Evolutionary conservation across 306 rosid genomes (phyloP).

Genomic region (Prinsepia uniflora): DNA sequence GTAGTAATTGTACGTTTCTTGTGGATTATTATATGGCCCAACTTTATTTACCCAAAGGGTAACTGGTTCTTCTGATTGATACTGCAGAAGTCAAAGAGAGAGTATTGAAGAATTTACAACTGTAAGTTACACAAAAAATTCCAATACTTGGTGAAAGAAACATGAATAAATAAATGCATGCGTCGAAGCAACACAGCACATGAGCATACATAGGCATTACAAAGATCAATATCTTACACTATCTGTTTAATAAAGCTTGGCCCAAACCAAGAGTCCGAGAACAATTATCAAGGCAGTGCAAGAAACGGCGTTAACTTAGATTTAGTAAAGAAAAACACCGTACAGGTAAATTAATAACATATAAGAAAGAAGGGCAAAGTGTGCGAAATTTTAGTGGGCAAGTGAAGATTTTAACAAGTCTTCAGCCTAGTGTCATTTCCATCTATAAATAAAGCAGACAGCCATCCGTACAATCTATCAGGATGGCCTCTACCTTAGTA

Average conservation of each 20-base stretch:
- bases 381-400: neutral
- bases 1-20: slow-evolving; percentile 94
- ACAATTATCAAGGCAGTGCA: neutral
- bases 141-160: neutral
- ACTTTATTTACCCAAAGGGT: slow-evolving; percentile 98
- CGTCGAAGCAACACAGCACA: neutral
- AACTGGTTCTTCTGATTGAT: slow-evolving; percentile 57
- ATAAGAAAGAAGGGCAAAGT: neutral
- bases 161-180: neutral
- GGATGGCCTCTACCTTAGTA: neutral
- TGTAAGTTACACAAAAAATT: neutral
- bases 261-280: neutral
- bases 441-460: neutral
- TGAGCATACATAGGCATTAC: neutral
- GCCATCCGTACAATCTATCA: neutral
- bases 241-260: neutral
- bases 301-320: neutral
- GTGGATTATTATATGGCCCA: slow-evolving; percentile 97
- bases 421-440: neutral
- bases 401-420: neutral
- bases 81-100: slow-evolving; percentile 50
- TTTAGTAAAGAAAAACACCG: neutral
- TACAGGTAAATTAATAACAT: neutral
- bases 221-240: neutral
- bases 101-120: neutral